Evolutionary conservation across 2,329 filamentous ascomycete genomes (phyloP).

Genomic region (Botrytis paeoniae): DNA sequence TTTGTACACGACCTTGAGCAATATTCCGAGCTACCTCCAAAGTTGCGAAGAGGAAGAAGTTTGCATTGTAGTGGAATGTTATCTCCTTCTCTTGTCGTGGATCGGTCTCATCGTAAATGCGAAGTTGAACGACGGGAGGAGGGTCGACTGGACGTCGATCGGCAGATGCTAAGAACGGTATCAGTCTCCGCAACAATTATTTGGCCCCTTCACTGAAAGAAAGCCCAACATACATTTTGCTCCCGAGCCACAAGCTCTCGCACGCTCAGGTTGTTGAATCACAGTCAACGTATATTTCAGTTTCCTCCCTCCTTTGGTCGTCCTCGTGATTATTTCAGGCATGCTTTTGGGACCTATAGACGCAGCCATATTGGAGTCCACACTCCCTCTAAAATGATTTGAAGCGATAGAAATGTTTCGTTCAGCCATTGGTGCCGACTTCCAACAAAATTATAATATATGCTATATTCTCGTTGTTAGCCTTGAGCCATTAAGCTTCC

Average conservation of each 20-base stretch:
- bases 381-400: slow-evolving; percentile 13
- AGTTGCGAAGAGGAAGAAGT: slow-evolving; percentile 95
- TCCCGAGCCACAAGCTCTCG: slow-evolving; percentile 90
- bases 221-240: slow-evolving; percentile 73
- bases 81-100: slow-evolving; percentile 41
- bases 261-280: slow-evolving; percentile 90
- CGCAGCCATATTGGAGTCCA: slow-evolving; percentile 21
- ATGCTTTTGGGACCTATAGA: neutral
- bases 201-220: neutral
- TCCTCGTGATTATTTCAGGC: slow-evolving; percentile 31
- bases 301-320: slow-evolving; percentile 71
- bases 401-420: slow-evolving; percentile 20
- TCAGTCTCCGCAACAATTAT: neutral
- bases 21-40: slow-evolving; percentile 82
- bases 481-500: neutral
- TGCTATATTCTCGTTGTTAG: slow-evolving; percentile 19
- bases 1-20: slow-evolving; percentile 72
- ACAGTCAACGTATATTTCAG: slow-evolving; percentile 82
- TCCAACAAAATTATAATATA: neutral
- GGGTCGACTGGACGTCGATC: slow-evolving; percentile 40
- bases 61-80: slow-evolving; percentile 91
- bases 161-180: slow-evolving; percentile 28
- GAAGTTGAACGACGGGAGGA: slow-evolving; percentile 88
- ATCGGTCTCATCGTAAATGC: slow-evolving; percentile 68
- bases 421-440: slow-evolving; percentile 12